Base-by-base conservation (phyloP, 345 rosid species). In the Sonneratia alba region DNA sequence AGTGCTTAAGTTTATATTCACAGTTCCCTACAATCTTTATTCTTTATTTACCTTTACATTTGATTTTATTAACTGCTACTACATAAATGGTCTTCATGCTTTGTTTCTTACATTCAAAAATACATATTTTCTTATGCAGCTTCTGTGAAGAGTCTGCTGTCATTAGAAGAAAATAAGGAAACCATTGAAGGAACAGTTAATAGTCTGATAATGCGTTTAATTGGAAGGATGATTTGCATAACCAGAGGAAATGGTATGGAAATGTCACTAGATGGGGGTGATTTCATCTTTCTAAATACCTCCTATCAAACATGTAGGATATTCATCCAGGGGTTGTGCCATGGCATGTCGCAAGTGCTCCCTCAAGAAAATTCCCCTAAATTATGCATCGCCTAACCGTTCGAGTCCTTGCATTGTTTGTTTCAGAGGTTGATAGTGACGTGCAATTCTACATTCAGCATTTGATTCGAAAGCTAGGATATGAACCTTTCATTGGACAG, bases 381-480 rank as follows among this genome's bases (percentile, higher is more conserved):
- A 37, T 34, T 2, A 27, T 71, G 14, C 63, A 57, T 27, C 2
- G 48, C 36, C 32, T 65, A 72, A 22, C 36, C 48, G 56, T 19
- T 56, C 22, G 65, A 21, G 56, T 15, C 45, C 22, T 66, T 71
- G 37, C 36, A 77, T 7, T 71, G 32, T 42, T 53, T 71, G 71
- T 78, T 73, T 75, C 80, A 84, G 90, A 69, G 40, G 70, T 40
- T 27, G 84, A 84, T 76, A 68, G 76, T 32, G 84, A 86, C 72
- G 75, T 71, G 72, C 88, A 77, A 76, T 78, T 85, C 72, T 75
- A 73, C 71, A 79, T 92, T 75, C 96, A 94, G 78, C 99, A 96
- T 75, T 71, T 90, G 81, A 82, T 95, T 66, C 92, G 97, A 36
- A 85, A 88, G 79, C 96, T 89, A 55, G 97, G 90, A 78, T 76